Conservation (phyloP, 352 stramenopile genomes). For the Lagenidium giganteum region DNA sequence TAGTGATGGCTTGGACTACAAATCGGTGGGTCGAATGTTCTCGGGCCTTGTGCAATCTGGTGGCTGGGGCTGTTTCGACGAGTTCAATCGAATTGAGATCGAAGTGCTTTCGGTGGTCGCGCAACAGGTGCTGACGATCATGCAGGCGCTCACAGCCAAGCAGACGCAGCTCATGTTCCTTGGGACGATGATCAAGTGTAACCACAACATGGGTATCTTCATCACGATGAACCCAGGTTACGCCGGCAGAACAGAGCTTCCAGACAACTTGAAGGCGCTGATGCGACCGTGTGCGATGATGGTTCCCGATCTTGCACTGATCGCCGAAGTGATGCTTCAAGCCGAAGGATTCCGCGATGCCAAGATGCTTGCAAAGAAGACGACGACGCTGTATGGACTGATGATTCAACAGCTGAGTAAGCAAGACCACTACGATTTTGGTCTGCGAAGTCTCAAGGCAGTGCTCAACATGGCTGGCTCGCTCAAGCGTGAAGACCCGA, state of each 20-base stretch:
- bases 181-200: slow-evolving; percentile 79
- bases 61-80: slow-evolving; percentile 93
- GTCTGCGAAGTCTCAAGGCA: slow-evolving; percentile 73
- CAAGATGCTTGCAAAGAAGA: slow-evolving; percentile 81
- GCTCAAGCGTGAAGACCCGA: slow-evolving; percentile 93
- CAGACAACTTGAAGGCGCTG: slow-evolving; percentile 82
- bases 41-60: slow-evolving; percentile 90
- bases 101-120: slow-evolving; percentile 93
- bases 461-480: slow-evolving; percentile 83
- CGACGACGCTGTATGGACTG: slow-evolving; percentile 78
- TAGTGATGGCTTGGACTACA: slow-evolving; percentile 93
- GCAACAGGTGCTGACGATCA: slow-evolving; percentile 88
- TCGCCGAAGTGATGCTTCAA: slow-evolving; percentile 86
- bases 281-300: slow-evolving; percentile 88
- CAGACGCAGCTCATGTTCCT: slow-evolving; percentile 80
- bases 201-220: slow-evolving; percentile 90
- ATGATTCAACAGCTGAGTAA: slow-evolving; percentile 88
- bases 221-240: slow-evolving; percentile 93
- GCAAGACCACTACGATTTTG: slow-evolving; percentile 87
- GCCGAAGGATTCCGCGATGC: slow-evolving; percentile 81
- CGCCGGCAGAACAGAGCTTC: slow-evolving; percentile 85
- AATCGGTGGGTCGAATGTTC: slow-evolving; percentile 92
- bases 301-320: slow-evolving; percentile 80
- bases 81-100: slow-evolving; percentile 97
- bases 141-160: slow-evolving; percentile 79